Evolutionary conservation across 2,329 filamentous ascomycete species (phyloP).

Genomic region (Aspergillus arachidicola): DNA sequence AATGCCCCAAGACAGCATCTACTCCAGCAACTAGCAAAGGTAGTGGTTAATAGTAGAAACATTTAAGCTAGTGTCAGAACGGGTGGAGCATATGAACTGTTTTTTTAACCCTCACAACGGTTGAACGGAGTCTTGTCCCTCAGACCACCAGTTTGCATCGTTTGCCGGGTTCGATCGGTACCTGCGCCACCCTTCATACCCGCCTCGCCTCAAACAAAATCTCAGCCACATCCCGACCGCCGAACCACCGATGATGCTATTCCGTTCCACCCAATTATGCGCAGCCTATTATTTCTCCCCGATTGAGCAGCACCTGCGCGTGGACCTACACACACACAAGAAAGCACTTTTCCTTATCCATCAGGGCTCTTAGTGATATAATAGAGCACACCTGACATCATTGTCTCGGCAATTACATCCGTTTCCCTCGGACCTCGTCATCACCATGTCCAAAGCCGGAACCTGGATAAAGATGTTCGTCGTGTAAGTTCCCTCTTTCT

Average conservation of each 20-base stretch:
- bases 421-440: conserved; percentile 1
- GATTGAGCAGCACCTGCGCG: background rate
- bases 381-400: conserved; percentile 5
- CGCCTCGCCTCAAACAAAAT: background rate
- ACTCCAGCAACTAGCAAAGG: background rate
- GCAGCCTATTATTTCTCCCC: conserved; percentile 4
- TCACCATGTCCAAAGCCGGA: conserved; percentile 47
- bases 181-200: background rate
- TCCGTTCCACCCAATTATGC: conserved; percentile 7
- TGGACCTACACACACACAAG: background rate
- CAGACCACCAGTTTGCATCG: background rate
- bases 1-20: background rate
- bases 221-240: conserved; percentile 1
- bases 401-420: conserved; percentile 2
- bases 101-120: background rate
- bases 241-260: conserved; percentile 1
- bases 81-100: background rate
- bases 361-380: background rate
- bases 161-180: background rate
- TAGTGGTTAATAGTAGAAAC: background rate
- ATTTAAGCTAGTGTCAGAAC: conserved; percentile 4
- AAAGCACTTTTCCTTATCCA: background rate
- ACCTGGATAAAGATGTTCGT: conserved; percentile 69
- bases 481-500: conserved; percentile 55
- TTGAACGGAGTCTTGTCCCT: background rate